phyloP scores from a whole-genome alignment of 495 filamentous ascomycete genomes.

The Xylaria curta region DNA sequence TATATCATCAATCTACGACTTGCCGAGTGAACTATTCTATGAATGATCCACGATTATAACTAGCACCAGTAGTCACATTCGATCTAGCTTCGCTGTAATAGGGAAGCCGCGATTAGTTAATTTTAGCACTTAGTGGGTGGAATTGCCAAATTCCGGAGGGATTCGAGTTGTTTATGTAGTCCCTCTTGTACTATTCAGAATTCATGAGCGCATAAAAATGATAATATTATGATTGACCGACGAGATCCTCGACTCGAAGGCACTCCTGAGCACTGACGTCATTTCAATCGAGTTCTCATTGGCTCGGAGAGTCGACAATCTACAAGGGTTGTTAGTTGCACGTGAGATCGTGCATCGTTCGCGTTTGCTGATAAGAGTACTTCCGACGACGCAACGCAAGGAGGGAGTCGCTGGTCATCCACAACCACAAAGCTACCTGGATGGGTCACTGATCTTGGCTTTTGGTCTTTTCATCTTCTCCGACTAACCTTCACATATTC shows the following conservation, averaged over 20 bases:
- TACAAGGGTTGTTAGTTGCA: conserved; percentile 4
- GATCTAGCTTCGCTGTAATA: background rate
- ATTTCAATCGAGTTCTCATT: background rate
- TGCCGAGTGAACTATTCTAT: background rate
- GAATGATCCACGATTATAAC: background rate
- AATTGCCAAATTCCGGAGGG: background rate
- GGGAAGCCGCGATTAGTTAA: background rate
- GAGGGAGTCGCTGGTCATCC: background rate
- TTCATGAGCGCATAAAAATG: background rate
- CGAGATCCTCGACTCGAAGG: background rate
- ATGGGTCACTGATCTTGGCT: background rate
- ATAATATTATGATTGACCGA: background rate
- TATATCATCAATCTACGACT: conserved; percentile 32
- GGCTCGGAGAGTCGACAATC: background rate
- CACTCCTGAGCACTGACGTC: conserved; percentile 6
- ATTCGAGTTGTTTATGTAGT: background rate
- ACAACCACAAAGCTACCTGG: background rate
- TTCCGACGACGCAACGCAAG: background rate
- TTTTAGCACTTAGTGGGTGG: background rate
- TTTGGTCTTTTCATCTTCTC: background rate
- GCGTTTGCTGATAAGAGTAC: conserved; percentile 11
- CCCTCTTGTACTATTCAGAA: background rate
- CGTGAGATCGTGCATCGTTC: conserved; percentile 31
- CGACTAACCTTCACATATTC: background rate
- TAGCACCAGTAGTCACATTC: background rate